These are phyloP conservation scores for Peniophora sp. DNA, from an alignment of 1,284 basidiomycete genomes.

Conservation along the genomic window DNA sequence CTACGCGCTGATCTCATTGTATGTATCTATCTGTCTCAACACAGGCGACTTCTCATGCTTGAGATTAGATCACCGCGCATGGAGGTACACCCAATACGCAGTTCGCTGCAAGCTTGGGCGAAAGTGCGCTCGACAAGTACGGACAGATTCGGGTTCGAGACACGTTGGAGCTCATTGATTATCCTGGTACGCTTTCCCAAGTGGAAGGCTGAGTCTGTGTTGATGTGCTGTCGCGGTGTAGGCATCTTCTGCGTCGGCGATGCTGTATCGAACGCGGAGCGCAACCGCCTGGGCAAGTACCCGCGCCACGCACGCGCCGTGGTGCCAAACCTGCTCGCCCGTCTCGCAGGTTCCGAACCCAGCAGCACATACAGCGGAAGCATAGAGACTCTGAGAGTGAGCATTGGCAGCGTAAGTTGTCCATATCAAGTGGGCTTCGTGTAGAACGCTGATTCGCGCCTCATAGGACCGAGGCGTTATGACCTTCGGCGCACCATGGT, in stretches of 20 bases:
- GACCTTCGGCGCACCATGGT: neutral
- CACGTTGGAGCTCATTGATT: conserved; percentile 41
- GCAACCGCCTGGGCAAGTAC: conserved; percentile 48
- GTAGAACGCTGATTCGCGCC: too few relatives aligned
- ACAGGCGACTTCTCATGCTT: neutral
- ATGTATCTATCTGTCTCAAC: conserved; percentile 17
- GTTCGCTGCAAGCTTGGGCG: conserved; percentile 36
- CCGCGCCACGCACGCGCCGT: conserved; percentile 35
- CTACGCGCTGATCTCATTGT: conserved; percentile 55
- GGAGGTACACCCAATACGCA: conserved; percentile 44
- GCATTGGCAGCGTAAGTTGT: neutral
- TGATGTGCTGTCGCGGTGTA: too few relatives aligned
- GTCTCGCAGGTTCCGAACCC: conserved; percentile 17
- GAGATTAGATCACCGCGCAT: conserved; percentile 36
- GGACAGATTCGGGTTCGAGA: conserved; percentile 41
- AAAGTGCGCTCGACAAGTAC: conserved; percentile 28
- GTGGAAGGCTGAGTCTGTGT: too few relatives aligned
- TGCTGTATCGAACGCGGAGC: conserved; percentile 49
- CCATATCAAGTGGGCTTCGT: neutral
- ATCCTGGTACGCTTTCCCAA: conserved; percentile 21
- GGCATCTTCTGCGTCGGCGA: conserved; percentile 53
- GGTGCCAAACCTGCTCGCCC: conserved; percentile 35
- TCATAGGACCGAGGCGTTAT: neutral
- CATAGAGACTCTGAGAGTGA: neutral
- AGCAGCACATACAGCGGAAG: neutral